Conservation (phyloP, 495 filamentous ascomycete genomes). For the Annulohypoxylon stygium region DNA sequence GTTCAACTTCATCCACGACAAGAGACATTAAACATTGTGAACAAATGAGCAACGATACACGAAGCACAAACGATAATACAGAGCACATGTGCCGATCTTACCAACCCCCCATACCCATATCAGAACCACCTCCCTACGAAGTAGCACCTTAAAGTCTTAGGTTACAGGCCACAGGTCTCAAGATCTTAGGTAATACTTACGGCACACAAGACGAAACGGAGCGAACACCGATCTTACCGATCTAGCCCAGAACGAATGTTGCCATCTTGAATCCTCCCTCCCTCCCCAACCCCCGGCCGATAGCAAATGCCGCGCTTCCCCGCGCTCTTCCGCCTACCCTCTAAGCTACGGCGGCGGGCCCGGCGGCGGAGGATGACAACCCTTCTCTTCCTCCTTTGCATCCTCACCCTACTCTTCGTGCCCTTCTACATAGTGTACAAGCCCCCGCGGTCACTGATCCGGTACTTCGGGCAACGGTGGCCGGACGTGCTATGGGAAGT, state of each 20-base stretch:
- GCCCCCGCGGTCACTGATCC: constrained; percentile 75
- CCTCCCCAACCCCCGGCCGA: background rate
- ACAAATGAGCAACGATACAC: constrained; percentile 10
- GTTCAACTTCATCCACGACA: constrained; percentile 12
- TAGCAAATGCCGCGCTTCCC: constrained; percentile 55
- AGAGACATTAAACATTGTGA: background rate
- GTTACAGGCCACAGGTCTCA: background rate
- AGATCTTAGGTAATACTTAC: background rate
- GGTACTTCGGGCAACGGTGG: constrained; percentile 75
- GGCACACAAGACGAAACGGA: background rate
- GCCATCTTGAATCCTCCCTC: constrained; percentile 13
- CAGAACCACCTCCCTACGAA: constrained; percentile 4
- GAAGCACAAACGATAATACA: background rate
- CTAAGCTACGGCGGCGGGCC: constrained; percentile 64
- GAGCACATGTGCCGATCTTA: constrained; percentile 11
- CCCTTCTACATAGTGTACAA: constrained; percentile 80
- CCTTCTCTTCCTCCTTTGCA: constrained; percentile 65
- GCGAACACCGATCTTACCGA: no score
- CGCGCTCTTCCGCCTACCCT: constrained; percentile 63
- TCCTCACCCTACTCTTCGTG: constrained; percentile 60
- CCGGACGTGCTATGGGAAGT: constrained; percentile 82
- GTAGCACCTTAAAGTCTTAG: background rate
- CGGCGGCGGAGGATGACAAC: constrained; percentile 68
- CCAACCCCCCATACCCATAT: constrained; percentile 13
- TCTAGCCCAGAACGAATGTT: constrained; percentile 27